Conservation (phyloP, 1,284 basidiomycete genomes). For the Mycosarcoma mackinlayi region DNA sequence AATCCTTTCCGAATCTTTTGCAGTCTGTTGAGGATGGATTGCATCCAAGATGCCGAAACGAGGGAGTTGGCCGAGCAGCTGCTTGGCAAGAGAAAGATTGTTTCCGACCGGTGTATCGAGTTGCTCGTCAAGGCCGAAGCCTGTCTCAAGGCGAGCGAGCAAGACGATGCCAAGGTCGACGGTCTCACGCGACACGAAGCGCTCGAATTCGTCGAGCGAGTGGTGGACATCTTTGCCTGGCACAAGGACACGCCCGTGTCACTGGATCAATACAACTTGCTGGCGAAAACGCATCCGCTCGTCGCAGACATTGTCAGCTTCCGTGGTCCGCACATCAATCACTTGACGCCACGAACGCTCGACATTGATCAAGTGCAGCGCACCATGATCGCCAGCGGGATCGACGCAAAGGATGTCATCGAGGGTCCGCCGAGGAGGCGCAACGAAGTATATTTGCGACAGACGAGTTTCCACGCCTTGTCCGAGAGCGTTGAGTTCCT, state of each 20-base stretch:
- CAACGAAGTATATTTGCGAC: constrained; percentile 69
- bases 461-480: constrained; percentile 70
- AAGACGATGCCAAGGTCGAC: constrained; percentile 33
- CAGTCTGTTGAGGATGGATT: constrained; percentile 68
- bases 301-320: constrained; percentile 70
- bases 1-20: constrained; percentile 71
- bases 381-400: constrained; percentile 67
- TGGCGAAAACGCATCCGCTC: constrained; percentile 67
- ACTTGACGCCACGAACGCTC: constrained; percentile 70
- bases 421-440: constrained; percentile 68
- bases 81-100: constrained; percentile 67
- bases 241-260: constrained; percentile 68
- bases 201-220: constrained; percentile 65
- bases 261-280: constrained; percentile 62
- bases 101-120: constrained; percentile 61
- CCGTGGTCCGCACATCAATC: constrained; percentile 70
- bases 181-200: constrained; percentile 13
- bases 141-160: constrained; percentile 6
- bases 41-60: constrained; percentile 62
- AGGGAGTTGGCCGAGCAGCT: constrained; percentile 60
- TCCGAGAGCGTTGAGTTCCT: constrained; percentile 69
- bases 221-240: constrained; percentile 70
- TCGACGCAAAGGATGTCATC: constrained; percentile 70
- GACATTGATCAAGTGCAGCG: constrained; percentile 70
- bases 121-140: constrained; percentile 67